These are phyloP conservation scores for Tolypocladium endophyticum DNA, from an alignment of 2,329 filamentous ascomycete genomes.

Conservation along the genomic window DNA sequence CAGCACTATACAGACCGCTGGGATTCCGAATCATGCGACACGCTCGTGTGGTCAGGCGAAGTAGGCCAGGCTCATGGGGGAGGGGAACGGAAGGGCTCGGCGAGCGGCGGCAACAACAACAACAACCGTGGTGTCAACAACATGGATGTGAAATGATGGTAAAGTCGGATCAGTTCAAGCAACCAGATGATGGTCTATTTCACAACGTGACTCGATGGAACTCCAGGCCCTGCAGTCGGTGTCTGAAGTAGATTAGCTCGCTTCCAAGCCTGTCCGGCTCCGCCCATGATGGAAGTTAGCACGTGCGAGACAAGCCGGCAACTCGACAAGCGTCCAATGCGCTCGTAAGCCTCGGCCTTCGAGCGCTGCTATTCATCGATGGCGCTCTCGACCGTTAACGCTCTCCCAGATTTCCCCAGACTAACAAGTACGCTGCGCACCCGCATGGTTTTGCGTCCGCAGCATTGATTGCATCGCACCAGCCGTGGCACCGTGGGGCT, in stretches of 20 bases:
- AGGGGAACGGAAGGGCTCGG: not conserved
- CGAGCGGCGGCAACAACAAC: not conserved
- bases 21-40: constrained; percentile 11
- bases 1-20: constrained; percentile 17
- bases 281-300: not conserved
- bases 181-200: not conserved
- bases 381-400: too few species aligned
- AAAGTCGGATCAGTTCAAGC: not conserved
- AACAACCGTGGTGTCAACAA: not conserved
- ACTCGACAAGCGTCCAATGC: too few species aligned
- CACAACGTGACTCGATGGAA: not conserved
- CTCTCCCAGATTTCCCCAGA: not conserved
- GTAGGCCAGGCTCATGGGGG: not conserved
- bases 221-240: not conserved
- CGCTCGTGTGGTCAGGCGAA: not conserved
- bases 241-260: not conserved
- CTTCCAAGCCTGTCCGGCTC: not conserved
- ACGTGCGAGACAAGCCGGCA: not conserved
- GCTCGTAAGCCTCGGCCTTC: not conserved
- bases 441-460: too few species aligned
- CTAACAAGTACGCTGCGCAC: not conserved
- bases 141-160: not conserved
- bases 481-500: not conserved
- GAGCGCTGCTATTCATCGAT: too few species aligned
- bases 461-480: not conserved